phyloP scores from a whole-genome alignment of 495 filamentous ascomycete genomes.

The Penicillium pulvis region DNA sequence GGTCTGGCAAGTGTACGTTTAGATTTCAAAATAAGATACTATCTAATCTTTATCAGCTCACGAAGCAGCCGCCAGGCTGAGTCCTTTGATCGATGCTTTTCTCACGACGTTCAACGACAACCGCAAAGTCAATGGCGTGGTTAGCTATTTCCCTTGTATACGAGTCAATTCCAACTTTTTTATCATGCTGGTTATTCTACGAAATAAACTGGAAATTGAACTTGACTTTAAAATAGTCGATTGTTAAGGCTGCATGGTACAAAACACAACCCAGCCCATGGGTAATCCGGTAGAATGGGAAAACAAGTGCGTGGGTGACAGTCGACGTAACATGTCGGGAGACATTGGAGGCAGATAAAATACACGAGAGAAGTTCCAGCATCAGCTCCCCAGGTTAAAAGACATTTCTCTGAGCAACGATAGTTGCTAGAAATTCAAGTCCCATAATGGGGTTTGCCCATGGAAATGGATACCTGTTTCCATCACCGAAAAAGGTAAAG shows the following conservation, averaged over 20 bases:
- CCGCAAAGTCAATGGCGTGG: neutral
- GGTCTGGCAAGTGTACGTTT: neutral
- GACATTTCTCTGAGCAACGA: neutral
- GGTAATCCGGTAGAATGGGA: constrained; percentile 3
- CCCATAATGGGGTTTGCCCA: neutral
- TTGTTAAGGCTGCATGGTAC: constrained; percentile 16
- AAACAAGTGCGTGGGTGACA: neutral
- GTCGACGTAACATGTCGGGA: neutral
- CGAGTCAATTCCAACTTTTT: neutral
- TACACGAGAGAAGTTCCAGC: neutral
- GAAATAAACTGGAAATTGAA: neutral
- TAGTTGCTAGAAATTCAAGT: neutral
- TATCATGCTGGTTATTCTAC: neutral
- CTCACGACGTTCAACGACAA: neutral
- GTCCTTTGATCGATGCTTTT: neutral
- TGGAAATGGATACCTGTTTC: constrained; percentile 1
- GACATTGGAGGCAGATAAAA: neutral
- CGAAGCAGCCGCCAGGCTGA: neutral
- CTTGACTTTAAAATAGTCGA: constrained; percentile 7
- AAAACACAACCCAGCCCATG: constrained; percentile 7
- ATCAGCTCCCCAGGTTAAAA: neutral
- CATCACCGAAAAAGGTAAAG: neutral
- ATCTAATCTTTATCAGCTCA: neutral
- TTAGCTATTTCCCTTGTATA: too few relatives aligned
- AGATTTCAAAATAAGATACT: neutral